These are phyloP conservation scores for Acacia melanoxylon DNA, from an alignment of 306 rosid genomes.

Conservation along the genomic window DNA sequence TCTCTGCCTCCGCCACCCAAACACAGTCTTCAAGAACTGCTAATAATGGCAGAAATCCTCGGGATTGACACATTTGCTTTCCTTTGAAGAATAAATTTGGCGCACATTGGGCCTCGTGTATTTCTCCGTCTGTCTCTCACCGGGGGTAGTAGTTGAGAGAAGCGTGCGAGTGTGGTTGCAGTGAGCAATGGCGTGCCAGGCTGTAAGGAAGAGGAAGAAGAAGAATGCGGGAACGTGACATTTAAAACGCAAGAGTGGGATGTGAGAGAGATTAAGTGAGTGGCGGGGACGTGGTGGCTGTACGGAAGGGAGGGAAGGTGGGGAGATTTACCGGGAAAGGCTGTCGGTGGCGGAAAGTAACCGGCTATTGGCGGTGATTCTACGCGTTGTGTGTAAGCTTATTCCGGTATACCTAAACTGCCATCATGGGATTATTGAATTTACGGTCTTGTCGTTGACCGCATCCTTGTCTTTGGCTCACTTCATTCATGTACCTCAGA, in stretches of 20 bases:
- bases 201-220: constrained; percentile 10
- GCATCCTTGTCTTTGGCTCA: not conserved
- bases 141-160: not conserved
- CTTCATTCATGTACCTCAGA: not conserved
- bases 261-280: not conserved
- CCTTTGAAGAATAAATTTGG: not conserved
- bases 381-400: constrained; percentile 23
- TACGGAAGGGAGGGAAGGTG: not conserved
- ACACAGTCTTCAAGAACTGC: not conserved
- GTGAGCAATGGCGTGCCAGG: not conserved
- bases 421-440: constrained; percentile 17
- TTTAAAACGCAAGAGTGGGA: constrained; percentile 29
- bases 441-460: constrained; percentile 19
- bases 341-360: constrained; percentile 47
- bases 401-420: constrained; percentile 33
- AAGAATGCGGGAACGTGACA: constrained; percentile 32
- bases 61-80: constrained; percentile 2
- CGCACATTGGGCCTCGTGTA: not conserved
- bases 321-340: constrained; percentile 24
- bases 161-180: not conserved
- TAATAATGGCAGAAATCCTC: not conserved
- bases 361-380: constrained; percentile 40
- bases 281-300: not conserved
- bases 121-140: not conserved
- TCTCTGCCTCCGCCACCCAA: not conserved